Base-by-base conservation (phyloP, 129 eudicot genomes). In the Flaveria linearis region DNA sequence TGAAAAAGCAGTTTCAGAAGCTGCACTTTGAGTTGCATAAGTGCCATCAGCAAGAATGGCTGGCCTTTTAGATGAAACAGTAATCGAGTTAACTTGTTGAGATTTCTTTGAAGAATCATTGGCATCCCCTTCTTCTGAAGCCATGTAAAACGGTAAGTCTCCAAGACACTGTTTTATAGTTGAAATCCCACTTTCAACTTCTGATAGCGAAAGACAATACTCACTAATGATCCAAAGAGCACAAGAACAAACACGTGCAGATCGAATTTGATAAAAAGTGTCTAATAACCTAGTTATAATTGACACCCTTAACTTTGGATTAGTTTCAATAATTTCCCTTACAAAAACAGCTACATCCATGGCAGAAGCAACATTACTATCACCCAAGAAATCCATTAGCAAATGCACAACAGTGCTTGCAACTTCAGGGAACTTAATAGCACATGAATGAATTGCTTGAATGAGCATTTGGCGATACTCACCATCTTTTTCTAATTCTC, bases 191-290 rank as follows among this genome's bases (percentile, higher is more conserved):
- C 90, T 94, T 78, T 91, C 98, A 67, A 94, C 98, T 87, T 94
- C 98, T 64, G 97, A 86, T 5, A 94, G 86, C 33, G 98, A 94
- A 58, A 94, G 92, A 71, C 98, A 94, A 73, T 91, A 94, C 87
- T 94, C 98, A 20, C 97, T 96, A 81, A 94, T 83, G 50, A 94
- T 94, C 98, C 98, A 94, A 66, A 94, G 91, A 78, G 98, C 98
- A 87, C 96, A 94, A 7, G 92, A 88, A 69, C 96, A 94, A 52
- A 94, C 98, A 46, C 97, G 82, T 16, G 98, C 96, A n/a, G 98
- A 89, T 69, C 97, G 93, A 52, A 94, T 94, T 78, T 94, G 98
- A 78, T 91, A 91, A 75, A 94, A 94, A 28, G 96, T 91, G 85
- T 94, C 98, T 50, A 94, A 78, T 22, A 94, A 83, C 80, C 98